A percentile compares a stretch with the other conserved stretches of the same genome.
phyloP scores from a whole-genome alignment of 2,329 filamentous ascomycete genomes.

The Phyllosticta ampelicida region DNA sequence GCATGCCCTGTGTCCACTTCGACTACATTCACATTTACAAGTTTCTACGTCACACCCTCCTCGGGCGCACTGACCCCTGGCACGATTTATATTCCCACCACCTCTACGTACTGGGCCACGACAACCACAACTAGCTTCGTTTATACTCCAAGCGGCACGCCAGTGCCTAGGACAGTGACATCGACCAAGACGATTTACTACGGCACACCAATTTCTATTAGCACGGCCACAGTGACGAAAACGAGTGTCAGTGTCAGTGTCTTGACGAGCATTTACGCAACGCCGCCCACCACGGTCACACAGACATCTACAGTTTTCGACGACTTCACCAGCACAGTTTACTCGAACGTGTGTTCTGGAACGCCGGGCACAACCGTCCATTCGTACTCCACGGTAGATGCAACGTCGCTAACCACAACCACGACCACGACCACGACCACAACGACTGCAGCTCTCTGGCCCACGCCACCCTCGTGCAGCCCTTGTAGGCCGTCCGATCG shows the following conservation, averaged over 20 bases:
- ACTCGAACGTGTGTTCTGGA: not conserved
- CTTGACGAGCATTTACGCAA: not conserved
- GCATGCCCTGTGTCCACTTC: not conserved
- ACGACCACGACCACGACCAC: not conserved
- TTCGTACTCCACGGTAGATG: too few relatives aligned
- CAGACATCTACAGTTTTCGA: not conserved
- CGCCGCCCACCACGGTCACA: not conserved
- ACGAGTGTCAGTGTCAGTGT: not conserved
- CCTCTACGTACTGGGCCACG: too few relatives aligned
- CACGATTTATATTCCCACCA: too few relatives aligned
- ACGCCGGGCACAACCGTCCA: too few relatives aligned
- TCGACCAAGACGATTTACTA: not conserved
- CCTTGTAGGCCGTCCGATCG: not conserved
- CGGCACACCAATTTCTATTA: not conserved
- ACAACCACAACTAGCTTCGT: too few relatives aligned
- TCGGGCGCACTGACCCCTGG: too few relatives aligned
- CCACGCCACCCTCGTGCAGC: not conserved
- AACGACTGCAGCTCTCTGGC: not conserved
- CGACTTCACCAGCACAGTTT: not conserved
- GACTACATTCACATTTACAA: not conserved
- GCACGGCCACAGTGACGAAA: not conserved
- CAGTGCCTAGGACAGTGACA: not conserved
- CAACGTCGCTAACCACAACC: not conserved
- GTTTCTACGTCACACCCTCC: too few relatives aligned
- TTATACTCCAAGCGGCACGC: too few relatives aligned